Evolutionary conservation across 768 basidiomycete genomes (phyloP).

Genomic region (Hygrophoropsis aurantiaca): DNA sequence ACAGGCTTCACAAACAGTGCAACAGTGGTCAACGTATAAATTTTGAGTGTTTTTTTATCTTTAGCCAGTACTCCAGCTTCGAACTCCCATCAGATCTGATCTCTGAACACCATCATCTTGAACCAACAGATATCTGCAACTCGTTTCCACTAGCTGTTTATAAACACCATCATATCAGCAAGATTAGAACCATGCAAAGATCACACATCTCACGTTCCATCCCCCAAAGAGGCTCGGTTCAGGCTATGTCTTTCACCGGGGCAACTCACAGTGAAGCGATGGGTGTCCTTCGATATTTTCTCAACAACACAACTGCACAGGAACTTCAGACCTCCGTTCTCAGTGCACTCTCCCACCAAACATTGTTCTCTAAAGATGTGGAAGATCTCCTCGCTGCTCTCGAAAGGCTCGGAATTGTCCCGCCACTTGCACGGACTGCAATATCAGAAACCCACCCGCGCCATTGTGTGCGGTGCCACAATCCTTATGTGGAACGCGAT

Average conservation of each 20-base stretch:
- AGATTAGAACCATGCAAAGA: conserved; percentile 26
- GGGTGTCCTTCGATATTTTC: conserved; percentile 11
- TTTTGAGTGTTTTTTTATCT: no score
- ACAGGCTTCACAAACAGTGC: no score
- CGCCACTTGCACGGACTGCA: conserved; percentile 4
- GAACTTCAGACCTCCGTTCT: conserved; percentile 13
- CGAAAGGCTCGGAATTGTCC: conserved; percentile 10
- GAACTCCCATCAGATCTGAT: conserved; percentile 10
- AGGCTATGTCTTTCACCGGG: conserved; percentile 4
- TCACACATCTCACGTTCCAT: conserved; percentile 19
- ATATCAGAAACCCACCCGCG: conserved; percentile 7
- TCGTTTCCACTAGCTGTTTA: neutral
- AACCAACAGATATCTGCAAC: conserved; percentile 9
- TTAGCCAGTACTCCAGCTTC: neutral
- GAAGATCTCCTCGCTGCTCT: conserved; percentile 13
- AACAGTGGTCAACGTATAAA: no score
- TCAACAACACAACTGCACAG: conserved; percentile 14
- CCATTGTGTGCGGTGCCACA: conserved; percentile 24
- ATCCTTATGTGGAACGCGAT: conserved; percentile 17
- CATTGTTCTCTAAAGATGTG: conserved; percentile 8
- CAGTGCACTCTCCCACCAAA: conserved; percentile 1
- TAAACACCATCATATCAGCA: no score
- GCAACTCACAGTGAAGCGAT: conserved; percentile 10
- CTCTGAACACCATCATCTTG: conserved; percentile 13
- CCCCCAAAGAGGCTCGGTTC: conserved; percentile 3